These are phyloP conservation scores for Candida frijolesensis DNA, from an alignment of 1,139 yeast species.

Conservation along the genomic window DNA sequence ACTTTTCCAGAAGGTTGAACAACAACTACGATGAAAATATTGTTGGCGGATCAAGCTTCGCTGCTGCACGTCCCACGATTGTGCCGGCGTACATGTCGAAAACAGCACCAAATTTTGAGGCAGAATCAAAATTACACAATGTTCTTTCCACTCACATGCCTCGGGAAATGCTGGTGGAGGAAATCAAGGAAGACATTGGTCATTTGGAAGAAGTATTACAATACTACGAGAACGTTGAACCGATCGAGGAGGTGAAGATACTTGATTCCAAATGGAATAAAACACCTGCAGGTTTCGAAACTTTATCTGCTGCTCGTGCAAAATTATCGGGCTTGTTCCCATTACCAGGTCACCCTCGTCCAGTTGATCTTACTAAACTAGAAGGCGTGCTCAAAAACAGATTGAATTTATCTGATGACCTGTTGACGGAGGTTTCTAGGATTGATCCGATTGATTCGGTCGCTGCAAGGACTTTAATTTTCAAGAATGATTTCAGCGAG, in stretches of 20 bases:
- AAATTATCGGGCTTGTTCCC: slow-evolving; percentile 83
- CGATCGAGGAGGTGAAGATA: slow-evolving; percentile 37
- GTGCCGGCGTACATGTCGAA: not conserved
- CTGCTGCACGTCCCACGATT: not conserved
- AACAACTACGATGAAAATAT: not conserved
- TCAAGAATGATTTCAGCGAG: slow-evolving; percentile 46
- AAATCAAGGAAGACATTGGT: slow-evolving; percentile 8
- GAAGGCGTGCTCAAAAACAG: slow-evolving; percentile 49
- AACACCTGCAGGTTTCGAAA: slow-evolving; percentile 74
- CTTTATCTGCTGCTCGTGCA: slow-evolving; percentile 76
- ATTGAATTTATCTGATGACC: slow-evolving; percentile 42
- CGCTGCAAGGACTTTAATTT: slow-evolving; percentile 49
- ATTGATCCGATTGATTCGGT: slow-evolving; percentile 57
- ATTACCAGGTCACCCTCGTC: slow-evolving; percentile 68
- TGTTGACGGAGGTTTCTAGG: slow-evolving; percentile 41
- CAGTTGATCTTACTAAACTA: slow-evolving; percentile 55
- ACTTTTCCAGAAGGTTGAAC: not conserved
- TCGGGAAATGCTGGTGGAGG: slow-evolving; percentile 1
- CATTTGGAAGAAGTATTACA: slow-evolving; percentile 19
- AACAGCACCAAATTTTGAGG: not conserved
- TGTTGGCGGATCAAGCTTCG: not conserved
- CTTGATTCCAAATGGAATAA: slow-evolving; percentile 72
- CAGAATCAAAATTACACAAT: slow-evolving; percentile 1
- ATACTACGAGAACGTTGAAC: slow-evolving; percentile 22
- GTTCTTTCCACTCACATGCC: not conserved